Evolutionary conservation across 495 filamentous ascomycete species (phyloP).

Genomic region (Penicillium turbatum): DNA sequence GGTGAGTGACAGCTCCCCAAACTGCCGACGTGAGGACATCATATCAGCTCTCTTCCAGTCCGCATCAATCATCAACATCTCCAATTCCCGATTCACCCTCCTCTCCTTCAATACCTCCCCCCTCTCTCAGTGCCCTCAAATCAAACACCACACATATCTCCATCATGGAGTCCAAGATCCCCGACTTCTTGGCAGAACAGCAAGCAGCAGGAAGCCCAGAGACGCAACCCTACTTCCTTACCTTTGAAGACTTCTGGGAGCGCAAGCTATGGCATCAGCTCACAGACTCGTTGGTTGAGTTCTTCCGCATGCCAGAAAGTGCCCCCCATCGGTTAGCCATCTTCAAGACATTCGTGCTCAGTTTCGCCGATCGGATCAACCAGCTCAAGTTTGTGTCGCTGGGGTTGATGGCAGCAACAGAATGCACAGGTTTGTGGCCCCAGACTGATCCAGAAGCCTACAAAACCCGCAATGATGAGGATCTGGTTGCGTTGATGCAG

Average conservation of each 20-base stretch:
- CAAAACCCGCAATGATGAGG: background rate
- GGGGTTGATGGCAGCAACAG: conserved; percentile 77
- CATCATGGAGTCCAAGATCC: conserved; percentile 78
- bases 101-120: background rate
- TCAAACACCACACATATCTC: conserved; percentile 6
- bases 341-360: conserved; percentile 92
- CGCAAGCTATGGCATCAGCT: conserved; percentile 99
- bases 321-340: conserved; percentile 78
- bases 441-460: background rate
- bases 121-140: background rate
- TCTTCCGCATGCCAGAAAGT: conserved; percentile 79
- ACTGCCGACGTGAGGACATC: conserved; percentile 11
- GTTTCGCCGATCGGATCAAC: conserved; percentile 97
- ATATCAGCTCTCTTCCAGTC: conserved; percentile 11
- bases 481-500: background rate
- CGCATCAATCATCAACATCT: conserved; percentile 11
- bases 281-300: conserved; percentile 80
- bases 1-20: conserved; percentile 6
- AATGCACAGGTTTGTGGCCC: conserved; percentile 70
- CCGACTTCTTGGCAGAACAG: conserved; percentile 86
- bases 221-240: conserved; percentile 80
- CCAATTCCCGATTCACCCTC: background rate
- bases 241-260: conserved; percentile 97
- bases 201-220: conserved; percentile 79
- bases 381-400: conserved; percentile 93